Evolutionary conservation across 345 rosid genomes (phyloP).

Genomic region (Draba incana): DNA sequence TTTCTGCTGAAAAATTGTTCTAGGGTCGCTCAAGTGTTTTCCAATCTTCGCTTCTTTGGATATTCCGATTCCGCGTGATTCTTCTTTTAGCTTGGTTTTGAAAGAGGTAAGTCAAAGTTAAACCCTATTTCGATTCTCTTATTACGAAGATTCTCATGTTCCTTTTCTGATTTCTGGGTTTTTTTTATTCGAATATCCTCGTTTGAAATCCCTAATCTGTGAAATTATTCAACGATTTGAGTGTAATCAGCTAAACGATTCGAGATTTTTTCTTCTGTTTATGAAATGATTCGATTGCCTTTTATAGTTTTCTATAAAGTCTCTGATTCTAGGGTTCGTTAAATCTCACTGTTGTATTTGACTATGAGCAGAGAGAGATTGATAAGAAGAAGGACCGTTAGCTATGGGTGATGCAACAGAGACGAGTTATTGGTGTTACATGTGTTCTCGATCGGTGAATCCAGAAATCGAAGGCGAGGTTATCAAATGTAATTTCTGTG

Average conservation of each 20-base stretch:
- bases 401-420: constrained; percentile 39
- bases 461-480: constrained; percentile 47
- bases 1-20: neutral
- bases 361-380: constrained; percentile 9
- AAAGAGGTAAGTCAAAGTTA: constrained; percentile 1
- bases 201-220: neutral
- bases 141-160: neutral
- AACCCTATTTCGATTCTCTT: constrained; percentile 14
- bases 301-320: constrained; percentile 15
- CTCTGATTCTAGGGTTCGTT: constrained; percentile 3
- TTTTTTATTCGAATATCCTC: neutral
- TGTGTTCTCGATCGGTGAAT: constrained; percentile 56
- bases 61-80: neutral
- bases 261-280: neutral
- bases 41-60: neutral
- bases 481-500: constrained; percentile 60
- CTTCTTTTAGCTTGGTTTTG: neutral
- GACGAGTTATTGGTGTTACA: constrained; percentile 48
- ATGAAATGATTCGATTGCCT: constrained; percentile 10
- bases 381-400: neutral
- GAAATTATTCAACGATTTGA: no score
- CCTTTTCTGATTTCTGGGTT: neutral
- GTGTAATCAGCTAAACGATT: neutral
- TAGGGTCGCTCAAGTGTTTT: neutral
- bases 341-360: constrained; percentile 4